Conservation (phyloP, 176 grass and related monocot genomes). For the Ensete glaucum region DNA sequence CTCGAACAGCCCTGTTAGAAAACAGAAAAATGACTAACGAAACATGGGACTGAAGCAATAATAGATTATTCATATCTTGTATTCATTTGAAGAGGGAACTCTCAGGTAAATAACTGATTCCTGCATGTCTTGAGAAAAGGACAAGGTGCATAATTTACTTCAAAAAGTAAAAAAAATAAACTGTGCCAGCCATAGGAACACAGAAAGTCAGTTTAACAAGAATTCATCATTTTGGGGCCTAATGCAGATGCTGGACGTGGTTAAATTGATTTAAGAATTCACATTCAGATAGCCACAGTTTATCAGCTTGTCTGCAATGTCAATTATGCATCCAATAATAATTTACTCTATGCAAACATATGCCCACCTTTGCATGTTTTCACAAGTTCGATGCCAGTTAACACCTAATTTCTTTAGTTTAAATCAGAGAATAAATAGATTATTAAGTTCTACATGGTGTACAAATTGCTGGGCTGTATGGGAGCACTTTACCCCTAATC, state of each 20-base stretch:
- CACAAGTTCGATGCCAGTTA: not conserved
- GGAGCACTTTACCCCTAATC: not conserved
- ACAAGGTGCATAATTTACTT: not conserved
- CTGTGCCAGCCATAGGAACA: not conserved
- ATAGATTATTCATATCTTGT: not conserved
- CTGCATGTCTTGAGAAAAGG: not conserved
- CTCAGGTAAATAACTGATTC: not conserved
- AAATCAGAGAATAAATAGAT: not conserved
- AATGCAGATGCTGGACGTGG: not conserved
- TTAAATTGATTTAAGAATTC: too few species aligned
- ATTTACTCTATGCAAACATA: too few species aligned
- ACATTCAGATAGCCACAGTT: too few species aligned
- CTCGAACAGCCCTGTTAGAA: constrained; percentile 66
- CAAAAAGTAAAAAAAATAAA: not conserved
- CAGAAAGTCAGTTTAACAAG: not conserved
- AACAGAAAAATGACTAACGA: constrained; percentile 25
- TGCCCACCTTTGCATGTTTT: not conserved
- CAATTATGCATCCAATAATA: too few species aligned
- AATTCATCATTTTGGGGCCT: not conserved
- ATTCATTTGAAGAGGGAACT: not conserved
- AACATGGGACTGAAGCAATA: not conserved
- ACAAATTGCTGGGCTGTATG: not conserved
- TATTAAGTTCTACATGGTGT: not conserved
- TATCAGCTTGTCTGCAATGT: too few species aligned
- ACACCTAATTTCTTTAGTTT: not conserved